These are phyloP conservation scores for Pulchroboletus neoregius DNA, from an alignment of 1,284 basidiomycete genomes.

Conservation along the genomic window DNA sequence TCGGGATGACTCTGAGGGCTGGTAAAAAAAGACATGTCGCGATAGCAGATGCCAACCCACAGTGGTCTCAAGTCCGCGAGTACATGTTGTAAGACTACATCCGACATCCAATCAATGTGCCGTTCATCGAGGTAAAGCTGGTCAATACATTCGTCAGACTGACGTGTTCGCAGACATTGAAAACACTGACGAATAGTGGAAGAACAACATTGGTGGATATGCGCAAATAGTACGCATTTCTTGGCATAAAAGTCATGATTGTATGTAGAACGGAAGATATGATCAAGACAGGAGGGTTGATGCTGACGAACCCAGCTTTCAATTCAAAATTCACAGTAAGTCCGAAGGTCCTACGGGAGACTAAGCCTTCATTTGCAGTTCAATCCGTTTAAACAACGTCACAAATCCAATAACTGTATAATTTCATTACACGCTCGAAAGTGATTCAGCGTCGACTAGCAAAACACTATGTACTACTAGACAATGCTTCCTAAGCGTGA, in stretches of 20 bases:
- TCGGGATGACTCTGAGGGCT: conserved; percentile 54
- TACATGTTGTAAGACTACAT: conserved; percentile 63
- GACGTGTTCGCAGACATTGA: neutral
- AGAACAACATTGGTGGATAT: conserved; percentile 60
- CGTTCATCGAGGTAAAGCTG: conserved; percentile 75
- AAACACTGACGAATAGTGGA: conserved; percentile 57
- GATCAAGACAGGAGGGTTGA: too few relatives aligned
- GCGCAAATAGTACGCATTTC: conserved; percentile 69
- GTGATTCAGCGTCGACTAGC: too few relatives aligned
- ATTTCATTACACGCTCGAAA: too few relatives aligned
- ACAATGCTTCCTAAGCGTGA: neutral
- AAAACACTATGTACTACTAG: too few relatives aligned
- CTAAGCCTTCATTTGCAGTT: too few relatives aligned
- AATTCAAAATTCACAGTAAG: too few relatives aligned
- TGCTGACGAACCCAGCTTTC: too few relatives aligned
- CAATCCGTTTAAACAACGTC: neutral
- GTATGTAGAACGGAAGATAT: neutral
- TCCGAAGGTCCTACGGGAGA: too few relatives aligned
- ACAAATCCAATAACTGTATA: neutral
- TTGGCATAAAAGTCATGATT: conserved; percentile 48
- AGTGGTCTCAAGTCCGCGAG: conserved; percentile 65
- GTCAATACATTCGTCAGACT: conserved; percentile 5
- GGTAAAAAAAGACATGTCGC: neutral
- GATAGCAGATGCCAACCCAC: conserved; percentile 37
- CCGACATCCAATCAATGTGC: conserved; percentile 80